These are phyloP conservation scores for Xylariaceae sp. DNA, from an alignment of 2,329 filamentous ascomycete species.

Conservation along the genomic window DNA sequence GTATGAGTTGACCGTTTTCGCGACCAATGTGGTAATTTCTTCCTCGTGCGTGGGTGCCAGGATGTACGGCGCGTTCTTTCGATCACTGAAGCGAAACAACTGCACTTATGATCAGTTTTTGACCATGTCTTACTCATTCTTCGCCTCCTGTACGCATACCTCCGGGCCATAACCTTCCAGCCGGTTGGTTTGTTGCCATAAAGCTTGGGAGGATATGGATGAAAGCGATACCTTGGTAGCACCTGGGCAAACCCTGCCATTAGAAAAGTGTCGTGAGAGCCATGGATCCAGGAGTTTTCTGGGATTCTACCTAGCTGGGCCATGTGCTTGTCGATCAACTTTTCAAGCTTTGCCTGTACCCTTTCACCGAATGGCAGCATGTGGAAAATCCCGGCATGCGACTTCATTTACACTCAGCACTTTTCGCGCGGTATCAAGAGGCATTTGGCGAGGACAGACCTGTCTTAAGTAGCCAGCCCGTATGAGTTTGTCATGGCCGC, in stretches of 20 bases:
- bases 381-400: conserved; percentile 88
- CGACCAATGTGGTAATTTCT: conserved; percentile 82
- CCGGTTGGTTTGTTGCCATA: conserved; percentile 82
- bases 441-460: conserved; percentile 37
- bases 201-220: conserved; percentile 72
- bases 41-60: conserved; percentile 94
- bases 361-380: conserved; percentile 79
- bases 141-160: conserved; percentile 37
- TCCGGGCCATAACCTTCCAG: conserved; percentile 68
- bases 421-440: background rate
- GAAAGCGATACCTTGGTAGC: conserved; percentile 62
- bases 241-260: conserved; percentile 19
- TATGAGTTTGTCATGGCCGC: conserved; percentile 61
- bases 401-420: conserved; percentile 34
- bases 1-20: conserved; percentile 68
- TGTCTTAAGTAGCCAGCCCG: conserved; percentile 69
- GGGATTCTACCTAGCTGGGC: conserved; percentile 52
- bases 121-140: background rate
- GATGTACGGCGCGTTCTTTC: conserved; percentile 67
- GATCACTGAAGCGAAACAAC: conserved; percentile 75
- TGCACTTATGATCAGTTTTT: conserved; percentile 35
- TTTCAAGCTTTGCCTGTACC: conserved; percentile 83
- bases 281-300: background rate
- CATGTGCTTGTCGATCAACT: conserved; percentile 87
- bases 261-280: conserved; percentile 7